Conservation (phyloP, 441 rosid species). For the Biscutella laevigata region DNA sequence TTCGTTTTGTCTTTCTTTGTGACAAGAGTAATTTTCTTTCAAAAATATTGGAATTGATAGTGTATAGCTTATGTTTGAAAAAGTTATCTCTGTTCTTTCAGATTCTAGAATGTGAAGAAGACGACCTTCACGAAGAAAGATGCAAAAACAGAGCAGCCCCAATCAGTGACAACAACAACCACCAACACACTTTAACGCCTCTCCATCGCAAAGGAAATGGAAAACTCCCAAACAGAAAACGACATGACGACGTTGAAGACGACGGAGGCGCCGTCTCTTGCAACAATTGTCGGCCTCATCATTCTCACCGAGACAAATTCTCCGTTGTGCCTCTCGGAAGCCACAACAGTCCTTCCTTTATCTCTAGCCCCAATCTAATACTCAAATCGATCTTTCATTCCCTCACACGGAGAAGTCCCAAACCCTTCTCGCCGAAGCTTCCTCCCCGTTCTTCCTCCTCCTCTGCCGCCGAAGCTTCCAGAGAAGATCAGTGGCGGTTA, state of each 20-base stretch:
- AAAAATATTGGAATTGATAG: background rate
- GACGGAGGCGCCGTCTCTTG: conserved; percentile 54
- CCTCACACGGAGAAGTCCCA: conserved; percentile 57
- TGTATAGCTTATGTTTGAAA: too few relatives aligned
- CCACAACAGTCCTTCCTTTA: conserved; percentile 36
- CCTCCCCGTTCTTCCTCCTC: conserved; percentile 24
- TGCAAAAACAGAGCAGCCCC: conserved; percentile 33
- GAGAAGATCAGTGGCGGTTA: conserved; percentile 71
- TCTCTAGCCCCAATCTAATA: conserved; percentile 69
- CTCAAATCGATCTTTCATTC: conserved; percentile 67
- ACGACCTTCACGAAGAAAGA: conserved; percentile 27
- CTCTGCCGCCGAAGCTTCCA: conserved; percentile 26
- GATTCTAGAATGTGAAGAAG: conserved; percentile 79
- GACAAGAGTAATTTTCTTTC: background rate
- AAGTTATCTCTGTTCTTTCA: conserved; percentile 32
- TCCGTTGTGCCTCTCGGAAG: conserved; percentile 71
- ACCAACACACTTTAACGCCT: conserved; percentile 53
- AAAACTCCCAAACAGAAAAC: conserved; percentile 36
- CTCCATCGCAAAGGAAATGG: conserved; percentile 39
- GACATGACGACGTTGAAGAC: conserved; percentile 26
- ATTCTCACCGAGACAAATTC: conserved; percentile 65
- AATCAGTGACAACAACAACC: conserved; percentile 29
- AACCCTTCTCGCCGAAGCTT: conserved; percentile 23
- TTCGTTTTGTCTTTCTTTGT: background rate
- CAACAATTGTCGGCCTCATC: conserved; percentile 76